Evolutionary conservation across 495 filamentous ascomycete genomes (phyloP).

Genomic region (Aspergillus cristatus): DNA sequence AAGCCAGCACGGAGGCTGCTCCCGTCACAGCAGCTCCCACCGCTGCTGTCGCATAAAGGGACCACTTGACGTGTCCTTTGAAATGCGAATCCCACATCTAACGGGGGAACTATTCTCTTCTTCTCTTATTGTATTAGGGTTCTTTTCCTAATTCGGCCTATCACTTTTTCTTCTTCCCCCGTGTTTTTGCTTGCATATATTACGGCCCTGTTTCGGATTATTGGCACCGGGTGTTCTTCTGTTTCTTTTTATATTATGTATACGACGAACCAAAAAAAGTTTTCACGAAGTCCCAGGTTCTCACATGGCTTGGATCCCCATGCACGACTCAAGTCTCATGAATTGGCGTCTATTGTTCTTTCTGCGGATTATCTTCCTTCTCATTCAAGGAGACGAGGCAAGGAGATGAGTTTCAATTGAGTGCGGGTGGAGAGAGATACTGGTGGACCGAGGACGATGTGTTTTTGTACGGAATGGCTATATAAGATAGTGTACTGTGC

Average conservation of each 20-base stretch:
- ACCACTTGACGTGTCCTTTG: too few relatives aligned
- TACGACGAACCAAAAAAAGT: constrained; percentile 35
- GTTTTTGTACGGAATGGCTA: constrained; percentile 19
- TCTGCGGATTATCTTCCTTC: constrained; percentile 18
- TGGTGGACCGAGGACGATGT: constrained; percentile 15
- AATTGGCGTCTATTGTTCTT: constrained; percentile 38
- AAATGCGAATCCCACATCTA: constrained; percentile 13
- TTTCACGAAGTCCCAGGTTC: constrained; percentile 29
- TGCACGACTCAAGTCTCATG: constrained; percentile 31
- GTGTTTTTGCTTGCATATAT: constrained; percentile 40
- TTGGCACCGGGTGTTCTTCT: constrained; percentile 12
- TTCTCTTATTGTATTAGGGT: constrained; percentile 25
- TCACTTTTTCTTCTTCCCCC: constrained; percentile 13
- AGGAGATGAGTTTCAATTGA: constrained; percentile 16
- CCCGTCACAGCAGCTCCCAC: constrained; percentile 39
- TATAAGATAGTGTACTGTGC: constrained; percentile 15
- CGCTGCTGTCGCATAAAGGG: constrained; percentile 47
- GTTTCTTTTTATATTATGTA: constrained; percentile 31
- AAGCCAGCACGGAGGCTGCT: constrained; percentile 30
- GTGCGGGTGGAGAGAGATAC: constrained; percentile 8
- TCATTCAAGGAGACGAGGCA: constrained; percentile 19
- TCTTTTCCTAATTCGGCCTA: constrained; percentile 16
- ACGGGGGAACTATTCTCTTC: constrained; percentile 16
- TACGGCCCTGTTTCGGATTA: constrained; percentile 19
- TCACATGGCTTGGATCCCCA: constrained; percentile 16